A percentile compares a stretch with the other conserved stretches of the same genome.
Evolutionary conservation across 2,329 filamentous ascomycete genomes (phyloP).

Genomic region (Aspergillus sp.): DNA sequence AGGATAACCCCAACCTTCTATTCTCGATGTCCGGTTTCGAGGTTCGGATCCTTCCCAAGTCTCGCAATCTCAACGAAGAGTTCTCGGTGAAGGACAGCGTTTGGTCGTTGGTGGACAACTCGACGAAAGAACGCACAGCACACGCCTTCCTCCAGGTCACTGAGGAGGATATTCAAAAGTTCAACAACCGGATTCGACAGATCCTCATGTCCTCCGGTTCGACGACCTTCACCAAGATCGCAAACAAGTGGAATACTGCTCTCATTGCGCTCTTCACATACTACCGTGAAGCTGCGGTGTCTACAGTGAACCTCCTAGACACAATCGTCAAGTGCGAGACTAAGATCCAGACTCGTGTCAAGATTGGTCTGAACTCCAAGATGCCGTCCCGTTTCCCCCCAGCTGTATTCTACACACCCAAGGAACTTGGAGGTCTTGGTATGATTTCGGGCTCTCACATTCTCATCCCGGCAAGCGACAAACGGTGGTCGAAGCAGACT

Average conservation of each 20-base stretch:
- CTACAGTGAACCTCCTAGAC: slow-evolving; percentile 88
- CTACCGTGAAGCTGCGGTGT: slow-evolving; percentile 95
- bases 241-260: slow-evolving; percentile 99
- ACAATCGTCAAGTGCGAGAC: slow-evolving; percentile 99
- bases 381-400: slow-evolving; percentile 99
- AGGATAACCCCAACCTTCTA: slow-evolving; percentile 93
- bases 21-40: slow-evolving; percentile 99
- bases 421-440: slow-evolving; percentile 92
- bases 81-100: slow-evolving; percentile 98
- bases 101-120: slow-evolving; percentile 95
- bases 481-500: slow-evolving; percentile 97
- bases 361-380: slow-evolving; percentile 98
- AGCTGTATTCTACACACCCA: slow-evolving; percentile 97
- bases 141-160: slow-evolving; percentile 98
- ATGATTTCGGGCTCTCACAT: slow-evolving; percentile 99
- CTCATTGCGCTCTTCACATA: slow-evolving; percentile 97
- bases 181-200: slow-evolving; percentile 97
- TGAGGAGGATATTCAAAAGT: slow-evolving; percentile 96
- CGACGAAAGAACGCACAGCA: slow-evolving; percentile 93
- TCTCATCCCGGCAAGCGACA: slow-evolving; percentile 93
- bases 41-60: slow-evolving; percentile 93
- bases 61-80: slow-evolving; percentile 90
- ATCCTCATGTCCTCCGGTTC: slow-evolving; percentile 99
- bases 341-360: slow-evolving; percentile 98
- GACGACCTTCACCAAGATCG: slow-evolving; percentile 98